Evolutionary conservation across 331 rosid genomes (phyloP).

Genomic region (Telfairia occidentalis): DNA sequence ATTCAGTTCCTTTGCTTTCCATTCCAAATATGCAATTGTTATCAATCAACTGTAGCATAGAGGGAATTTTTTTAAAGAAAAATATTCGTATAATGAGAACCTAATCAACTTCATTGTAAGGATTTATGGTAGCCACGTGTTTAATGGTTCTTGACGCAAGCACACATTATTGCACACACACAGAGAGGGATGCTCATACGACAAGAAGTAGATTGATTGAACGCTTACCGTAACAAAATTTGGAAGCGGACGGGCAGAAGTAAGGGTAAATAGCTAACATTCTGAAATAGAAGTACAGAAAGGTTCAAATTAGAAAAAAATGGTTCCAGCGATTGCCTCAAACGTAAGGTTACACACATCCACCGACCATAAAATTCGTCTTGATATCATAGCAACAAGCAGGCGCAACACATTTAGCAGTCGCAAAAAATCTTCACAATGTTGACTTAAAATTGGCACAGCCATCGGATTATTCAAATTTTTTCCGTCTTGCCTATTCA

Average conservation of each 20-base stretch:
- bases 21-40: slow-evolving; percentile 11
- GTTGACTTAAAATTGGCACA: neutral
- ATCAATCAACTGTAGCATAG: neutral
- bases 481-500: neutral
- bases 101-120: neutral
- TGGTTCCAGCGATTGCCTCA: neutral
- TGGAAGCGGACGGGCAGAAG: neutral
- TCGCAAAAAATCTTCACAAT: neutral
- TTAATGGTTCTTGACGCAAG: neutral
- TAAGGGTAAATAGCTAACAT: neutral
- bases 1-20: slow-evolving; percentile 27
- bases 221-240: neutral
- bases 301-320: neutral
- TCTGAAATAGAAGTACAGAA: neutral
- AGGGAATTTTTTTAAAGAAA: neutral
- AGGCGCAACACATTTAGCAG: neutral
- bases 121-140: neutral
- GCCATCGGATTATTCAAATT: neutral
- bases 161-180: neutral
- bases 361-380: neutral
- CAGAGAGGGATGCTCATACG: neutral
- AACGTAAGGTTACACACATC: neutral
- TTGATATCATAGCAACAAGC: neutral
- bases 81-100: neutral
- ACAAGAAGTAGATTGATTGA: neutral